Percentiles rank a stretch among this genome's conserved stretches.
Evolutionary conservation across 352 stramenopile genomes (phyloP).

Genomic region (Pythium aquatile): DNA sequence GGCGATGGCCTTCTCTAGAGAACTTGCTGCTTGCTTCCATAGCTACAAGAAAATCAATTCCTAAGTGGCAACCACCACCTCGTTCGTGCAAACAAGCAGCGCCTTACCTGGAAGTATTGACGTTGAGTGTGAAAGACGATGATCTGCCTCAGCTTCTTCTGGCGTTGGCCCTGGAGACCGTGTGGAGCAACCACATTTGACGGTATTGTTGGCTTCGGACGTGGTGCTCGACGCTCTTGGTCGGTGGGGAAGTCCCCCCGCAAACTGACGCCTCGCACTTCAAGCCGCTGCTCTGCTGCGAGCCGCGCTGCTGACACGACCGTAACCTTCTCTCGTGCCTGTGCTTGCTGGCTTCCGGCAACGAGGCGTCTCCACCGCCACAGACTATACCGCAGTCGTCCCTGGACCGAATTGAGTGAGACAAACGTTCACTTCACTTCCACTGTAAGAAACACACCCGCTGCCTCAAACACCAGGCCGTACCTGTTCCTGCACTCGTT

Average conservation of each 20-base stretch:
- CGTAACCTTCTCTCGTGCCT: background rate
- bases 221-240: background rate
- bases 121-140: conserved; percentile 20
- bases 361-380: background rate
- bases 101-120: conserved; percentile 25
- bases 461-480: background rate
- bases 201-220: background rate
- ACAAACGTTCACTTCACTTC: background rate
- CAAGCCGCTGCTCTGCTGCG: conserved; percentile 3
- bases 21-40: conserved; percentile 7
- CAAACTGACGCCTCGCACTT: conserved; percentile 16
- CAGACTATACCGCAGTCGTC: background rate
- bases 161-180: background rate
- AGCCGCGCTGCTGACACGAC: background rate
- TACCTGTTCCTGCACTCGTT: conserved; percentile 2
- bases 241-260: background rate
- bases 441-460: background rate
- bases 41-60: conserved; percentile 3
- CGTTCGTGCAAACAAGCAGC: too few species aligned
- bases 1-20: background rate
- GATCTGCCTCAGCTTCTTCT: conserved; percentile 13
- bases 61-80: too few species aligned
- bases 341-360: background rate
- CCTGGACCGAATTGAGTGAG: conserved; percentile 3
- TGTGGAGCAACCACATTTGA: background rate